Evolutionary conservation across 1,284 basidiomycete species (phyloP), one percentile per base, ranked within the genome.

Genomic region (Fomitopsis betulina): DNA sequence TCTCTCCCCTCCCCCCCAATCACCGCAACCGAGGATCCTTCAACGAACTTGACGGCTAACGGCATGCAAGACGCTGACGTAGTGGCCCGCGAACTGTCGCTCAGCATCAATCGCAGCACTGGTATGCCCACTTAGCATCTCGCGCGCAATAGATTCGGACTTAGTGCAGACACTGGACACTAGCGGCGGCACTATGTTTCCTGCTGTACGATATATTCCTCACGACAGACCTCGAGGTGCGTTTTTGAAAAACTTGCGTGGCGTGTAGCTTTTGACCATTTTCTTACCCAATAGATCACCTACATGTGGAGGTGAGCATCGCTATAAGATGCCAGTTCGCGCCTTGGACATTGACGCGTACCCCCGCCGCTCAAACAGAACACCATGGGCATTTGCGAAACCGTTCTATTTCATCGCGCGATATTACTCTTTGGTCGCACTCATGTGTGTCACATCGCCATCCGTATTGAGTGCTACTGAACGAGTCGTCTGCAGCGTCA

Each of bases 161-260:
- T 8, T n/a, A n/a, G n/a, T n/a, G n/a, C 12, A 43, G 51, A 19
- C 21, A 17, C 38, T 25, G 15, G 8, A 35, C 35, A 15, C n/a
- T 37, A 52, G 55, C 59, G 30, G 64, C 61, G 13, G 63, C 64
- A 6, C 40, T 66, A 12, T 62, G 59, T 42, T 74, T 76, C 54
- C 65, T 76, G 32, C 58, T 70, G 17, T 76, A 73, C 70, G 75
- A 77, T 59, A 70, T 76, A 23, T 53, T 73, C 19, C 72, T 76
- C 33, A 75, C 76, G n/a, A 63, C 72, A 25, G 71, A 71, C 51
- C 69, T 73, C 38, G 76, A 77, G 68, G 76, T 77, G 54, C 10
- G 60, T 47, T 21, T 15, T 37, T 6, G 35, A 12, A 9, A 6
- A 0, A 37, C 12, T 37, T 6, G 35, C 8, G 35, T 37, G 35